Evolutionary conservation across 352 stramenopile genomes (phyloP).

Genomic region (Phytophthora citricola): DNA sequence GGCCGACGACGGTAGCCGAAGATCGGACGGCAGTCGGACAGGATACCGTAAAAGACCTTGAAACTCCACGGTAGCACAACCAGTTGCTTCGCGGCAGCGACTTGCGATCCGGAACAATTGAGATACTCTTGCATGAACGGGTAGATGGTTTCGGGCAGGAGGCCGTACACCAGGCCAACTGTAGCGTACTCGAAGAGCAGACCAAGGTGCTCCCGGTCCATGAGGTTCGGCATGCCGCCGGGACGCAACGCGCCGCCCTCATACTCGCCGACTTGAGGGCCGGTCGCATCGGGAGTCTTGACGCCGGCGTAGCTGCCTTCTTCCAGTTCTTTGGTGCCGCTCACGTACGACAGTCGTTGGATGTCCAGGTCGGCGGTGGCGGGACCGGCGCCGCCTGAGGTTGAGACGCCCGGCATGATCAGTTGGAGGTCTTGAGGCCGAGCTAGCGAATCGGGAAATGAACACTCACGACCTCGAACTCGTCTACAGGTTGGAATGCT

Average conservation of each 20-base stretch:
- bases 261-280: slow-evolving; percentile 13
- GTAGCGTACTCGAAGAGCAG: slow-evolving; percentile 50
- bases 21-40: slow-evolving; percentile 46
- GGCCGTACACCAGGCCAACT: slow-evolving; percentile 49
- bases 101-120: slow-evolving; percentile 49
- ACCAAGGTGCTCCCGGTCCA: slow-evolving; percentile 43
- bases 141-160: slow-evolving; percentile 53
- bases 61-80: slow-evolving; percentile 61
- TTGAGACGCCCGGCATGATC: slow-evolving; percentile 28
- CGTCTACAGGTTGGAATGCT: slow-evolving; percentile 23
- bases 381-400: slow-evolving; percentile 21
- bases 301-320: slow-evolving; percentile 36
- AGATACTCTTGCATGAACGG: slow-evolving; percentile 55
- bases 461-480: slow-evolving; percentile 12
- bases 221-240: slow-evolving; percentile 35
- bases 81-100: slow-evolving; percentile 46
- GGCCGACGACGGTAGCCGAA: slow-evolving; percentile 61
- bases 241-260: slow-evolving; percentile 44
- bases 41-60: slow-evolving; percentile 40
- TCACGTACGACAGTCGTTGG: slow-evolving; percentile 48
- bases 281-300: slow-evolving; percentile 32
- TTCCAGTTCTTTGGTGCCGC: slow-evolving; percentile 29
- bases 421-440: slow-evolving; percentile 13
- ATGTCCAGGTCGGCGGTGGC: slow-evolving; percentile 35
- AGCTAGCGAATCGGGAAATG: slow-evolving; percentile 31